These are phyloP conservation scores for Alliaria petiolata DNA, from an alignment of 345 rosid genomes.

Conservation along the genomic window DNA sequence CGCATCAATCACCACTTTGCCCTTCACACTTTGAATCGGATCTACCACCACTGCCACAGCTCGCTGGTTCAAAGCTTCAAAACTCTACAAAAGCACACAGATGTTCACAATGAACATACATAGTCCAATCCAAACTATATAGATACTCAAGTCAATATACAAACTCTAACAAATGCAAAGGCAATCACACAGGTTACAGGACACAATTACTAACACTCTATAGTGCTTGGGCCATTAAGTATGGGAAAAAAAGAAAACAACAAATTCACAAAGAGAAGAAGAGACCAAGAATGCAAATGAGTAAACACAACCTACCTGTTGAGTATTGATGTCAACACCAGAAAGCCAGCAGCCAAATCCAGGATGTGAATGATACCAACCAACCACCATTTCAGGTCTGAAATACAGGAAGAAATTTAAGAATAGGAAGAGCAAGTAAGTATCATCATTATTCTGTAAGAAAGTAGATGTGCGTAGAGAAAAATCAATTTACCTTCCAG, in stretches of 20 bases:
- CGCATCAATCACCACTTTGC: conserved; percentile 98
- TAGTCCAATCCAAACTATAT: not conserved
- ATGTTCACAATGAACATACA: not conserved
- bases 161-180: not conserved
- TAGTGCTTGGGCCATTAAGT: not conserved
- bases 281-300: no score
- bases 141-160: not conserved
- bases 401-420: not conserved
- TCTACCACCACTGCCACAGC: conserved; percentile 99
- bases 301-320: conserved; percentile 78
- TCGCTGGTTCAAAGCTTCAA: conserved; percentile 97
- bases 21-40: conserved; percentile 97
- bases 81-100: conserved; percentile 58
- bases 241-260: not conserved
- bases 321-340: conserved; percentile 97
- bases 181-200: not conserved
- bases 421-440: not conserved
- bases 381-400: conserved; percentile 99
- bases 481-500: conserved; percentile 60
- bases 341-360: conserved; percentile 99
- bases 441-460: no score
- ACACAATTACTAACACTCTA: not conserved
- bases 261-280: not conserved
- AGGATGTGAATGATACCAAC: conserved; percentile 99
- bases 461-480: not conserved